Evolutionary conservation across 768 basidiomycete genomes (phyloP).

Genomic region (Psilocybe cubensis): DNA sequence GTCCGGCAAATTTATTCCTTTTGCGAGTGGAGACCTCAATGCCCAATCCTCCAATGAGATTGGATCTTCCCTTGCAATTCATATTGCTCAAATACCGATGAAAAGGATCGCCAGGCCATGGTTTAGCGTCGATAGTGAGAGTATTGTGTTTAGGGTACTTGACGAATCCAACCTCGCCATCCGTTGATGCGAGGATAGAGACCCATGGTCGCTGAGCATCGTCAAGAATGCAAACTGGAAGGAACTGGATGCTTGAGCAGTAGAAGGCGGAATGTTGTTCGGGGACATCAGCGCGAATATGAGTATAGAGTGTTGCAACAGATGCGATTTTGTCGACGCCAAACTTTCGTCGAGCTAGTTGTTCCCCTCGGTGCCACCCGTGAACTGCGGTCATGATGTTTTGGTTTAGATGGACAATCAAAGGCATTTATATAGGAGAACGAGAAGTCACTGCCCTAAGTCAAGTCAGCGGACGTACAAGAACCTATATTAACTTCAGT

Average conservation of each 20-base stretch:
- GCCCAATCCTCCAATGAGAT: constrained; percentile 59
- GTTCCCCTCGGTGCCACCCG: constrained; percentile 59
- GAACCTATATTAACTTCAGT: neutral
- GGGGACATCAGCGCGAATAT: constrained; percentile 50
- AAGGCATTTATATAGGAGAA: neutral
- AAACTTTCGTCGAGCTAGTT: constrained; percentile 49
- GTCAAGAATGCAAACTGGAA: constrained; percentile 62
- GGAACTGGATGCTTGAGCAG: constrained; percentile 50
- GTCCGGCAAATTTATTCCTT: constrained; percentile 66
- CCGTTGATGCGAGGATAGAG: constrained; percentile 50
- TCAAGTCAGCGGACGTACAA: neutral
- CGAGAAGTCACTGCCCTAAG: neutral
- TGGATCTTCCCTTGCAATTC: constrained; percentile 20
- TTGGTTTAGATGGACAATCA: neutral
- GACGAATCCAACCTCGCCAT: constrained; percentile 53
- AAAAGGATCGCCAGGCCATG: constrained; percentile 64
- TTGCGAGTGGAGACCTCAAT: constrained; percentile 61
- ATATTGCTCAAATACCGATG: constrained; percentile 33
- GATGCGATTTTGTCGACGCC: constrained; percentile 40
- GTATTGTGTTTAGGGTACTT: constrained; percentile 35
- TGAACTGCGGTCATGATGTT: constrained; percentile 31
- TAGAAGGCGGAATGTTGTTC: constrained; percentile 55
- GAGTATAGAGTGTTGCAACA: constrained; percentile 33
- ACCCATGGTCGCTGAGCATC: constrained; percentile 57
- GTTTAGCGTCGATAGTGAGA: constrained; percentile 39